Conservation (phyloP, 2,329 filamentous ascomycete genomes). For the Rhytidhysteron rufulum region DNA sequence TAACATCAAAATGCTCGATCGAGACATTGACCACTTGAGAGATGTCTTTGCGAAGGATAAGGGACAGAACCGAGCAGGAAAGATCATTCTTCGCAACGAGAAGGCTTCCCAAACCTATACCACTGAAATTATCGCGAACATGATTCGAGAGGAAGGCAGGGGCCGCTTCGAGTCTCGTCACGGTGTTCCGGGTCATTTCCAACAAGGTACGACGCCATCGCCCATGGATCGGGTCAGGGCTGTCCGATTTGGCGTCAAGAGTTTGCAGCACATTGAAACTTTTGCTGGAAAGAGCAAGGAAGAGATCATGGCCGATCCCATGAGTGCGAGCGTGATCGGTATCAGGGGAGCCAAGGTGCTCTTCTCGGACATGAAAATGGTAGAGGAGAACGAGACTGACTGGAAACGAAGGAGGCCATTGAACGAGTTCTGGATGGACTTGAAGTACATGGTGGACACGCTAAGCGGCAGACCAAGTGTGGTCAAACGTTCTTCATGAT, state of each 20-base stretch:
- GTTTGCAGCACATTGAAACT: constrained; percentile 82
- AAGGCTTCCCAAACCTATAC: constrained; percentile 85
- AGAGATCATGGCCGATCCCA: constrained; percentile 68
- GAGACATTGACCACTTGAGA: constrained; percentile 85
- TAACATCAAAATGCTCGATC: constrained; percentile 84
- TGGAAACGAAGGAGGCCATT: constrained; percentile 86
- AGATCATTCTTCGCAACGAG: constrained; percentile 95
- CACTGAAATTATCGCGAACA: constrained; percentile 89
- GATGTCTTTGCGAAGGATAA: constrained; percentile 80
- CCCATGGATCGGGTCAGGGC: constrained; percentile 95
- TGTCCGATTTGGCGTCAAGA: constrained; percentile 87
- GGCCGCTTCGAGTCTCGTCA: constrained; percentile 90
- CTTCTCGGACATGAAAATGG: constrained; percentile 75
- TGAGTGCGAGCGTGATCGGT: constrained; percentile 79
- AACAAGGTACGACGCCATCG: constrained; percentile 88
- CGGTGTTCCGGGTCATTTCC: constrained; percentile 74
- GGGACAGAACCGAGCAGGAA: constrained; percentile 84
- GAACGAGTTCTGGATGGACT: constrained; percentile 76
- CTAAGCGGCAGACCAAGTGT: constrained; percentile 61
- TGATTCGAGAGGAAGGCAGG: constrained; percentile 89
- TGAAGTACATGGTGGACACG: constrained; percentile 80
- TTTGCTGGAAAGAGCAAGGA: constrained; percentile 63
- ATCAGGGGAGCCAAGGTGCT: constrained; percentile 86
- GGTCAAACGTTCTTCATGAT: too few relatives aligned
- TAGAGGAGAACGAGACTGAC: constrained; percentile 85